phyloP scores from a whole-genome alignment of 2,329 filamentous ascomycete genomes.

The Paecilomyces sp. region DNA sequence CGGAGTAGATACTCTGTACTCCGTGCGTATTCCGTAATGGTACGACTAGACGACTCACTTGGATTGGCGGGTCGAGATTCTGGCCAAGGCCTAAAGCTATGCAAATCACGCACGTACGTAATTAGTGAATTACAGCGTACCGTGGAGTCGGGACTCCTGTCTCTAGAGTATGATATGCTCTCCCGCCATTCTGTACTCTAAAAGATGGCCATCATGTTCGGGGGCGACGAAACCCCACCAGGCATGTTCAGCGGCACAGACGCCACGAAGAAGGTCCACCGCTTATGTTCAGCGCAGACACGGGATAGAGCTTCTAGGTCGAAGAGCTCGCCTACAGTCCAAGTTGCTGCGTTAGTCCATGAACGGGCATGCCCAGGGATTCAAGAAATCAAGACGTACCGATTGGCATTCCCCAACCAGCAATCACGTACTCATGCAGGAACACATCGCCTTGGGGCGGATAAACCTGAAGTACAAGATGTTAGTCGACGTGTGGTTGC shows the following conservation, averaged over 20 bases:
- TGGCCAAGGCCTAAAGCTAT: not conserved
- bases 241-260: conserved; percentile 45
- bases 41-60: too few relatives aligned
- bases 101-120: not conserved
- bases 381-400: conserved; percentile 22
- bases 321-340: conserved; percentile 33
- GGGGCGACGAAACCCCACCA: conserved; percentile 40
- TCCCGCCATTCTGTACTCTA: conserved; percentile 10
- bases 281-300: conserved; percentile 26
- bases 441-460: conserved; percentile 32
- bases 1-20: too few relatives aligned
- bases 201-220: conserved; percentile 40
- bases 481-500: conserved; percentile 4
- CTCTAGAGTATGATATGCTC: not conserved
- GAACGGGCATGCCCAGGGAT: conserved; percentile 17
- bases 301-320: conserved; percentile 38
- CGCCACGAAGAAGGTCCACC: conserved; percentile 46
- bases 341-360: conserved; percentile 9
- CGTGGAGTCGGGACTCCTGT: not conserved
- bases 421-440: conserved; percentile 43
- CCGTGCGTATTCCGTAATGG: too few relatives aligned
- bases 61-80: not conserved
- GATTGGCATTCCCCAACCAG: conserved; percentile 46
- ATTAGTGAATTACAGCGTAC: not conserved
- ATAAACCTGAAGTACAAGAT: conserved; percentile 26